phyloP scores from a whole-genome alignment of 2,329 filamentous ascomycete species.

The Fusarium tricinctum region DNA sequence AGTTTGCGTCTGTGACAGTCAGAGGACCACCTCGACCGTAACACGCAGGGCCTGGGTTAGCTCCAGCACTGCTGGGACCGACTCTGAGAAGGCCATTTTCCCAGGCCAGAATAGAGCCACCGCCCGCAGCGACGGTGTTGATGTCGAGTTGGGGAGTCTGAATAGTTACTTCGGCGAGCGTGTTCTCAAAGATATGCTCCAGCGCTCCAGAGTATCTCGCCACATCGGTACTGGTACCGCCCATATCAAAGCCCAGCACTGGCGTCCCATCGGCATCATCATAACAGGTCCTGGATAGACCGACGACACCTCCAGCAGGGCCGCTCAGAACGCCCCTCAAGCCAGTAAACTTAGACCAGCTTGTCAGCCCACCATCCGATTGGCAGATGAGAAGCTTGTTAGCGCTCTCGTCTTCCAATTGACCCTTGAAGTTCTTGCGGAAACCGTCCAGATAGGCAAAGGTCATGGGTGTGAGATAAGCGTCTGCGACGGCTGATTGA shows the following conservation, averaged over 20 bases:
- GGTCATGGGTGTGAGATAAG: conserved; percentile 60
- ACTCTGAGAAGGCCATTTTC: conserved; percentile 79
- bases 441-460: conserved; percentile 55
- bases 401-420: conserved; percentile 45
- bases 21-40: conserved; percentile 79
- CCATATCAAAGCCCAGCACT: conserved; percentile 50
- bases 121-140: conserved; percentile 74
- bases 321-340: conserved; percentile 47
- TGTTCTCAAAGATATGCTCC: conserved; percentile 80
- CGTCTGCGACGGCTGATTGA: conserved; percentile 60
- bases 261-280: conserved; percentile 45
- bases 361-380: conserved; percentile 49
- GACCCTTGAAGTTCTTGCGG: conserved; percentile 47
- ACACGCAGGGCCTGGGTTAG: conserved; percentile 79
- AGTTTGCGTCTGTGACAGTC: conserved; percentile 80
- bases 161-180: conserved; percentile 78
- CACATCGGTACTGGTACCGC: conserved; percentile 80
- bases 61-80: conserved; percentile 78
- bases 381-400: conserved; percentile 52
- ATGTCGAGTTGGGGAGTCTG: conserved; percentile 81
- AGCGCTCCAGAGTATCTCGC: conserved; percentile 77
- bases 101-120: conserved; percentile 71
- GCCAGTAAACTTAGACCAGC: conserved; percentile 49
- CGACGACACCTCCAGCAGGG: conserved; percentile 50
- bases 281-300: conserved; percentile 48